Evolutionary conservation across 345 rosid species (phyloP), one percentile per base, ranked within the genome.

Genomic region (Sisymbrium altissimum): DNA sequence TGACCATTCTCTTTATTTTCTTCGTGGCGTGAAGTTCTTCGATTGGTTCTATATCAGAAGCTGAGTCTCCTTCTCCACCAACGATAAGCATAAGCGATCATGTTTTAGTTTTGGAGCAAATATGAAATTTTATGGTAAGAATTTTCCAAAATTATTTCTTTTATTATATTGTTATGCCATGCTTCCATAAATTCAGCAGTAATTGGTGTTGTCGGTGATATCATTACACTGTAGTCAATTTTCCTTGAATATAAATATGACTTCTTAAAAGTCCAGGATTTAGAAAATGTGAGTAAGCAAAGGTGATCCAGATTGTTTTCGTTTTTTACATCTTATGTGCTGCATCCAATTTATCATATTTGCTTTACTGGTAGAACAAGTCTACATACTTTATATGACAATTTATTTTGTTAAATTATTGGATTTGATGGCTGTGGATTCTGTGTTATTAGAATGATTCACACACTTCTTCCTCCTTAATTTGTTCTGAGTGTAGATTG

Each of bases 381-480:
- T 88, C 97, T 58, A 91, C 96, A 12, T 94, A 83, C 84, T n/a
- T 79, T 91, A 78, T 94, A 94, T 58, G 98, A 94, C 73, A 92
- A 89, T 75, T 76, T 94, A 68, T n/a, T n/a, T n/a, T n/a, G n/a
- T n/a, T n/a, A n/a, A n/a, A n/a, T n/a, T n/a, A n/a, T n/a, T n/a
- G n/a, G n/a, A n/a, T n/a, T n/a, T n/a, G n/a, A n/a, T n/a, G n/a
- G n/a, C n/a, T n/a, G n/a, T n/a, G n/a, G n/a, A n/a, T n/a, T n/a
- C n/a, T n/a, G n/a, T n/a, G n/a, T n/a, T n/a, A n/a, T n/a, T n/a
- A n/a, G n/a, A n/a, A n/a, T n/a, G n/a, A n/a, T n/a, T n/a, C n/a
- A n/a, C n/a, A n/a, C n/a, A n/a, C n/a, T n/a, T n/a, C n/a, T n/a
- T n/a, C n/a, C n/a, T n/a, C n/a, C n/a, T n/a, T n/a, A n/a, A n/a